Conservation (phyloP, 1,284 basidiomycete genomes). For the Pulveroboletus sp. region DNA sequence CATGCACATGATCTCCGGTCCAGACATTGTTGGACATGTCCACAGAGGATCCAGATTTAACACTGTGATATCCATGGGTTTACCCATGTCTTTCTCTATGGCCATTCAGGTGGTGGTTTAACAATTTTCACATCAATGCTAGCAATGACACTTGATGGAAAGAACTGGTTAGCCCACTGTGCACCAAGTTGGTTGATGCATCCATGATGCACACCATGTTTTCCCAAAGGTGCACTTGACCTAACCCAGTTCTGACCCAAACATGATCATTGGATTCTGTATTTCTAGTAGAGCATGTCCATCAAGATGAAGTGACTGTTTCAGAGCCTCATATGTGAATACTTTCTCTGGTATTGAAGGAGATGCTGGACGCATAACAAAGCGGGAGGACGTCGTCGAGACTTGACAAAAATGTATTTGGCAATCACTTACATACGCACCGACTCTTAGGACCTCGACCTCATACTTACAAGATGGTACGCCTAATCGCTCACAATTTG, state of each 20-base stretch:
- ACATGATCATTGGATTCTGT: constrained; percentile 67
- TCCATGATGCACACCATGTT: constrained; percentile 63
- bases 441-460: neutral
- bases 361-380: constrained; percentile 67
- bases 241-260: constrained; percentile 85
- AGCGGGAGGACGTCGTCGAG: too few relatives aligned
- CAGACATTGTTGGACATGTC: too few relatives aligned
- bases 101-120: constrained; percentile 84
- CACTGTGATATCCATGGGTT: too few relatives aligned
- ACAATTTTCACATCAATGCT: constrained; percentile 88
- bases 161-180: neutral
- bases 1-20: too few relatives aligned
- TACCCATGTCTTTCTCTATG: too few relatives aligned
- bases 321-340: constrained; percentile 79
- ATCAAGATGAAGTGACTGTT: constrained; percentile 81
- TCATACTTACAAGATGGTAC: constrained; percentile 62
- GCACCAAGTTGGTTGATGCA: neutral
- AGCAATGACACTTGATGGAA: constrained; percentile 79
- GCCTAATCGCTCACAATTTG: constrained; percentile 95
- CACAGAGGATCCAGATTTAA: too few relatives aligned
- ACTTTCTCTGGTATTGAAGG: constrained; percentile 90
- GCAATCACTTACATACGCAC: constrained; percentile 6
- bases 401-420: neutral
- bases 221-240: constrained; percentile 88
- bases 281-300: constrained; percentile 74